Conservation (phyloP, 371 early-diverging fungal genomes). For the Mucor mucedo region DNA sequence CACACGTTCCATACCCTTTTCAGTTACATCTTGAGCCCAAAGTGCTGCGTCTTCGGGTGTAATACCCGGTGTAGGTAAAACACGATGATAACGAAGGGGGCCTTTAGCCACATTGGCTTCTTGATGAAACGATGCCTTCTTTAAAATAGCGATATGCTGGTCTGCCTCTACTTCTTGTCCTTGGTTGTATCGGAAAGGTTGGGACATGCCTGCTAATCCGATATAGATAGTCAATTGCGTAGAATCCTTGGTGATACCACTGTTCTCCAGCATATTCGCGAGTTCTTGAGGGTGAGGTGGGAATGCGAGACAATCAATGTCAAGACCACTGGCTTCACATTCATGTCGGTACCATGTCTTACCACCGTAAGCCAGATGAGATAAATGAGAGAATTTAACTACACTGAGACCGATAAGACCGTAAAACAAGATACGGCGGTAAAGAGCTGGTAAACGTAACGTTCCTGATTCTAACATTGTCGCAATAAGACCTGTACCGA, state of each 20-base stretch:
- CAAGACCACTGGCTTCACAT: slow-evolving; percentile 18
- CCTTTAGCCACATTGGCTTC: slow-evolving; percentile 26
- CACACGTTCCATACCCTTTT: background rate
- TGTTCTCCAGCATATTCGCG: slow-evolving; percentile 6
- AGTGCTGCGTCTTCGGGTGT: slow-evolving; percentile 17
- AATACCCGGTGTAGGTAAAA: slow-evolving; percentile 31
- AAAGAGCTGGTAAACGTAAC: slow-evolving; percentile 8
- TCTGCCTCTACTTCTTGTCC: slow-evolving; percentile 39
- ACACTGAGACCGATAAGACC: slow-evolving; percentile 9
- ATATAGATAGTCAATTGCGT: slow-evolving; percentile 21
- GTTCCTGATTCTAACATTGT: slow-evolving; percentile 32
- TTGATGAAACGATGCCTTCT: slow-evolving; percentile 19
- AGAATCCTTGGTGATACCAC: slow-evolving; percentile 7
- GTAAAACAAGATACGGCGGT: slow-evolving; percentile 10
- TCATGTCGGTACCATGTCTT: slow-evolving; percentile 9
- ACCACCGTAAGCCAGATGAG: slow-evolving; percentile 27
- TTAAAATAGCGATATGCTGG: slow-evolving; percentile 21
- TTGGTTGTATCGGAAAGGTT: slow-evolving; percentile 31
- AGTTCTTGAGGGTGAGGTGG: slow-evolving; percentile 17
- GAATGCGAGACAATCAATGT: slow-evolving; percentile 27
- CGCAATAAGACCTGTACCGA: slow-evolving; percentile 22
- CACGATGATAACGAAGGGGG: slow-evolving; percentile 34
- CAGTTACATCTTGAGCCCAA: slow-evolving; percentile 21
- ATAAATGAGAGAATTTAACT: slow-evolving; percentile 12
- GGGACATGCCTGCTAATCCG: slow-evolving; percentile 25